Conservation (phyloP, 345 rosid species). For the Populus pruinosa region DNA sequence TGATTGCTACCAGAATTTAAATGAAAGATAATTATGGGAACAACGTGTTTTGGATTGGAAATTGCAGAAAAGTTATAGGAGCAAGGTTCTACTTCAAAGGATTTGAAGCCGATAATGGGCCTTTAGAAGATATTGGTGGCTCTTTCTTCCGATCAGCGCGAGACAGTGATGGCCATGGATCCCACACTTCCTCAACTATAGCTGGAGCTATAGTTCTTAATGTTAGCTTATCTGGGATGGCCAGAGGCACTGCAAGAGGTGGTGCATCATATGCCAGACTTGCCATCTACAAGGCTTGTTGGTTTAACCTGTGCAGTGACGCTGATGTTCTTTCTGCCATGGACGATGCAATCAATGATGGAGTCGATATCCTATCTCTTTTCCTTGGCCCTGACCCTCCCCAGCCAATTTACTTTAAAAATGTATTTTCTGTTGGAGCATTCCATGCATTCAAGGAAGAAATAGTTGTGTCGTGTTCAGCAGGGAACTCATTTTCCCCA, state of each 20-base stretch:
- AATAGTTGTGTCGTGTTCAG: constrained; percentile 42
- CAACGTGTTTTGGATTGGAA: neutral
- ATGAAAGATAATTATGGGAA: neutral
- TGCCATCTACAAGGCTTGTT: constrained; percentile 50
- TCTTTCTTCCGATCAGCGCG: constrained; percentile 39
- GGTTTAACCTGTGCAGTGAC: constrained; percentile 37
- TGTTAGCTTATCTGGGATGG: constrained; percentile 43
- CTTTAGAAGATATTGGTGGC: constrained; percentile 29
- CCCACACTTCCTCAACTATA: constrained; percentile 43
- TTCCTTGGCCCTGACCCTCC: constrained; percentile 43
- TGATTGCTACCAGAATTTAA: no score
- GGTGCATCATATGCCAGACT: constrained; percentile 48
- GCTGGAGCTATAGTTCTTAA: constrained; percentile 36
- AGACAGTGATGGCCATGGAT: constrained; percentile 47
- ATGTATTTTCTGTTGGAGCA: constrained; percentile 35
- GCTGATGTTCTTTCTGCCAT: constrained; percentile 44
- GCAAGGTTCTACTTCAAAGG: constrained; percentile 42
- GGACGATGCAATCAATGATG: constrained; percentile 43
- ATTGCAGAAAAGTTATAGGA: constrained; percentile 49
- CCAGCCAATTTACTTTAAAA: constrained; percentile 33
- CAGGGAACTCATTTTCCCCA: constrained; percentile 37
- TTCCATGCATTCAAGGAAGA: constrained; percentile 50
- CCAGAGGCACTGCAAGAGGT: constrained; percentile 45
- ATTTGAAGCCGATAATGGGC: constrained; percentile 38
- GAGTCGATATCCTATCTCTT: constrained; percentile 48